Evolutionary conservation across 331 rosid species (phyloP), one percentile per base, ranked within the genome.

Genomic region (Cydonia oblonga): DNA sequence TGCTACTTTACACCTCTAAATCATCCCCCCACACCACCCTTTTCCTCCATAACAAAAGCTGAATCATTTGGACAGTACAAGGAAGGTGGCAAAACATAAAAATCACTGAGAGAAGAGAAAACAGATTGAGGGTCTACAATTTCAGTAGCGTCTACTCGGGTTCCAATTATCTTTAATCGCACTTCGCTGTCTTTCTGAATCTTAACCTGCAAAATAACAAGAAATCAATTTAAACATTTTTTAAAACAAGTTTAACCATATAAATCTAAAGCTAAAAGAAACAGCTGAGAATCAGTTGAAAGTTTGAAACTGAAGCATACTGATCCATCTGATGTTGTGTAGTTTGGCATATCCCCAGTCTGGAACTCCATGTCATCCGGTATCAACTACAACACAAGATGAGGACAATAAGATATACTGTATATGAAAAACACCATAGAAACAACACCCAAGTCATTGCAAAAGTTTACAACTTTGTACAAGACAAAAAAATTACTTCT

Each of bases 171-270:
- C 89, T 93, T 93, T 33, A 93, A 81, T 68, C 98, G 83, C 72
- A 93, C 98, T 89, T 93, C 97, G 68, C 98, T 93, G 26, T 93
- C 98, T 69, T 93, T 93, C 82, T 93, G 97, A 71, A 93, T 93
- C 83, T 93, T 93, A 70, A 93, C 98, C 97, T 92, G 84, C 76
- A 82, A 46, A 52, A 73, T 16, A 72, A 75, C 75, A 79, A 29
- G 44, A 38, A 28, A 62, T 75, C 78, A 81, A 72, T 69, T 59
- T 69, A 66, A 61, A 22, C 74, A 32, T 46, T 10, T 10, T 38
- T 38, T 38, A 38, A 38, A 10, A 9, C 13, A 38, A 38, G 54
- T 35, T 35, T 35, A 35, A 35, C 42, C 42, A 9, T 35, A 35
- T 35, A 60, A 66, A 44, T 60, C 67, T 40, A 51, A 70, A 35